These are phyloP conservation scores for Fusarium irregulare DNA, from an alignment of 2,329 filamentous ascomycete species.

Conservation along the genomic window DNA sequence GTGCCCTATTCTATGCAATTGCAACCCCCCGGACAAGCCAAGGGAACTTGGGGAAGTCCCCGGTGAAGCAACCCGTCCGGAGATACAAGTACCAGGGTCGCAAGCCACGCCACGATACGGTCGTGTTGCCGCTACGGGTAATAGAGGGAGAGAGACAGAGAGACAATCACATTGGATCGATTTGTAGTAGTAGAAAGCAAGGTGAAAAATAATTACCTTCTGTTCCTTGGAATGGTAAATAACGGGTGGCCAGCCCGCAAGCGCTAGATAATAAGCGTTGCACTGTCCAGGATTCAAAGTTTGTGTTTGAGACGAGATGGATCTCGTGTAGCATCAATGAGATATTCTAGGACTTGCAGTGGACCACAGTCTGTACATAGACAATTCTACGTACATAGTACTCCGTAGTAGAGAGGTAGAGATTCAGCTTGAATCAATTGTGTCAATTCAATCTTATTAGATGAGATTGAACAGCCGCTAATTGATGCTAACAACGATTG, in stretches of 20 bases:
- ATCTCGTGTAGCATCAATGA: slow-evolving; percentile 20
- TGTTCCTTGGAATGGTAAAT: slow-evolving; percentile 42
- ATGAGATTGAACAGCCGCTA: neutral
- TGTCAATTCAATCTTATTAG: slow-evolving; percentile 13
- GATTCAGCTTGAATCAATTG: slow-evolving; percentile 1
- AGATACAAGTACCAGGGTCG: slow-evolving; percentile 34
- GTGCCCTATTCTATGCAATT: slow-evolving; percentile 25
- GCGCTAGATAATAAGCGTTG: slow-evolving; percentile 37
- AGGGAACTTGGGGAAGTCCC: slow-evolving; percentile 36
- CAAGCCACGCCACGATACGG: slow-evolving; percentile 18
- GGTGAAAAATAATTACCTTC: neutral
- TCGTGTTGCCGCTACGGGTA: slow-evolving; percentile 27
- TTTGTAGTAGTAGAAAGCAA: neutral
- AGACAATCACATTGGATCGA: neutral
- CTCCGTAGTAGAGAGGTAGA: neutral
- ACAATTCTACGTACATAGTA: neutral
- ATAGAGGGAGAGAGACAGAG: neutral
- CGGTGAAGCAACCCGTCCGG: slow-evolving; percentile 39
- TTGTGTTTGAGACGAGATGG: slow-evolving; percentile 25
- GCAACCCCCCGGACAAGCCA: slow-evolving; percentile 38
- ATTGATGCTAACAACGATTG: neutral
- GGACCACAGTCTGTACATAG: neutral
- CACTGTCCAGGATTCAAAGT: slow-evolving; percentile 15
- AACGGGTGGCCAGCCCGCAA: slow-evolving; percentile 39
- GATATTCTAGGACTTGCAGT: slow-evolving; percentile 7